A percentile compares a stretch with the other conserved stretches of the same genome.
Evolutionary conservation across 257 asterid species (phyloP).

Genomic region (Gentiana dahurica): DNA sequence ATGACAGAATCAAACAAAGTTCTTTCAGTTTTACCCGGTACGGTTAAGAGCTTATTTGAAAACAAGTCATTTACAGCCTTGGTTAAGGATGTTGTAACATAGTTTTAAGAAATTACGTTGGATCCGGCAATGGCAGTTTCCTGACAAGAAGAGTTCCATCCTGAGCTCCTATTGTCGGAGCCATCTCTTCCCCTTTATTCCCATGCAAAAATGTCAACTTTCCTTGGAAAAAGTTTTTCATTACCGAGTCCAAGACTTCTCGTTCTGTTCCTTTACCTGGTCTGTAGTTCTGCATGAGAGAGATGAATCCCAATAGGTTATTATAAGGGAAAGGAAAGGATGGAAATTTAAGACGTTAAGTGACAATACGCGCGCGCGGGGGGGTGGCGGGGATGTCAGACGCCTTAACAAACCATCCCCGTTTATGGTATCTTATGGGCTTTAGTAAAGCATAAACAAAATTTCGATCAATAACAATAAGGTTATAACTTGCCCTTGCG

Average conservation of each 20-base stretch:
- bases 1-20: not conserved
- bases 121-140: conserved; percentile 52
- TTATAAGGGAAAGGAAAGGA: not conserved
- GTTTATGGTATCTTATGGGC: too few relatives aligned
- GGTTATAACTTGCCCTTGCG: not conserved
- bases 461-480: not conserved
- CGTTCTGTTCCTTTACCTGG: conserved; percentile 36
- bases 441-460: not conserved
- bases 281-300: conserved; percentile 36
- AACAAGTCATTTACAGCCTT: conserved; percentile 2
- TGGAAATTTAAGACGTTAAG: not conserved
- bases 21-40: not conserved
- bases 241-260: conserved; percentile 31
- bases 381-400: not conserved
- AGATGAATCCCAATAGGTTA: not conserved
- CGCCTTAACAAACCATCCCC: too few relatives aligned
- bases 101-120: conserved; percentile 33
- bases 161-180: conserved; percentile 48
- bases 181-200: conserved; percentile 80
- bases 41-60: not conserved
- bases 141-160: conserved; percentile 87
- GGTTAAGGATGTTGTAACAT: conserved; percentile 1
- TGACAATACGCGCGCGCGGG: not conserved
- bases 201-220: conserved; percentile 65
- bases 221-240: conserved; percentile 55